These are phyloP conservation scores for Neurospora africana DNA, from an alignment of 495 filamentous ascomycete species.

Conservation along the genomic window DNA sequence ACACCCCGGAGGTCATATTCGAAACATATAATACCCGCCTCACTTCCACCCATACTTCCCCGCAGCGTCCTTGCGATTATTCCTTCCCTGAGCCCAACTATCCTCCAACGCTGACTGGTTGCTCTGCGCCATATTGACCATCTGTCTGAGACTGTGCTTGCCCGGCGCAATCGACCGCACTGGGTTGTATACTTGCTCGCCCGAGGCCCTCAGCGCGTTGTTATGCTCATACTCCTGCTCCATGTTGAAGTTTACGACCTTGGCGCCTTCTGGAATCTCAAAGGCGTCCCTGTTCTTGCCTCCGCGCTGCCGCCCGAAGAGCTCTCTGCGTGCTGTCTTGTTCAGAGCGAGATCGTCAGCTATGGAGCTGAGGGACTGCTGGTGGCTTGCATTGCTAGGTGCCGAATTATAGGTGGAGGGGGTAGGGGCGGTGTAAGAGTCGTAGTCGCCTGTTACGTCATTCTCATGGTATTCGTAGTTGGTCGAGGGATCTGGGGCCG, in stretches of 20 bases:
- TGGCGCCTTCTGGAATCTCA: constrained; percentile 27
- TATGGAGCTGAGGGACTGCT: constrained; percentile 49
- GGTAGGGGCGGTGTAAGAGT: constrained; percentile 13
- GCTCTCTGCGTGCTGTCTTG: constrained; percentile 59
- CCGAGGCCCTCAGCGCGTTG: constrained; percentile 57
- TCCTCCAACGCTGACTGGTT: constrained; percentile 83
- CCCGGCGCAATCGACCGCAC: constrained; percentile 76
- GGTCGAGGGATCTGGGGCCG: background rate
- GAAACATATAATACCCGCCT: background rate
- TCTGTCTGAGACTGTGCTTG: constrained; percentile 77
- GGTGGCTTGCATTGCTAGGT: background rate
- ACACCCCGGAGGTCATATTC: constrained; percentile 15
- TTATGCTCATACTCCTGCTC: constrained; percentile 78
- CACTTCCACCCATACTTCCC: constrained; percentile 67
- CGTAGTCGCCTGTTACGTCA: constrained; percentile 22
- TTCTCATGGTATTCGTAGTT: constrained; percentile 1
- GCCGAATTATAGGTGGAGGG: constrained; percentile 9
- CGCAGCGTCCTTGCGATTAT: constrained; percentile 68
- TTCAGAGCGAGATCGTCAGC: constrained; percentile 68
- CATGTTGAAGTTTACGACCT: constrained; percentile 71
- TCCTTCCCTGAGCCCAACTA: constrained; percentile 65
- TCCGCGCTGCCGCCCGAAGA: constrained; percentile 54
- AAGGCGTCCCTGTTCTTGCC: constrained; percentile 10
- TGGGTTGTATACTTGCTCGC: constrained; percentile 65
- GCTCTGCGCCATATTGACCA: constrained; percentile 67